Evolutionary conservation across 148 eudicot species (phyloP).

Genomic region (Silene uniflora): DNA sequence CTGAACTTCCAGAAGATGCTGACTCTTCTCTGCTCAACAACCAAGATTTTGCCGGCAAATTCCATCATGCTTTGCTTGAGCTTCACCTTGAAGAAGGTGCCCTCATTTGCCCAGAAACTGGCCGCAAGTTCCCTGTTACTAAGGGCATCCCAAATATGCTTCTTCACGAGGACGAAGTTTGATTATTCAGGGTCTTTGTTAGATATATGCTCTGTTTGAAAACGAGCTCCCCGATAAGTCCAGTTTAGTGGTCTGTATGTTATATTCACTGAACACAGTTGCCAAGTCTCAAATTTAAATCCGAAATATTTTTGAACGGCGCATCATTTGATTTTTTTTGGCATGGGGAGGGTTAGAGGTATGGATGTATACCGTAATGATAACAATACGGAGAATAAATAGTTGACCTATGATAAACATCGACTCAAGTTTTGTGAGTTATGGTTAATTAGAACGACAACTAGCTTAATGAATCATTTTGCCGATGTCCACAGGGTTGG

Average conservation of each 20-base stretch:
- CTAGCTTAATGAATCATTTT: too few relatives aligned
- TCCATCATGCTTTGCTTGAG: conserved; percentile 86
- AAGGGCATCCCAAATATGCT: conserved; percentile 33
- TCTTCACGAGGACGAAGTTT: conserved; percentile 30
- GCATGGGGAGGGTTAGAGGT: too few relatives aligned
- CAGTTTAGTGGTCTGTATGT: not conserved
- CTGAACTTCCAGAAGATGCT: conserved; percentile 55
- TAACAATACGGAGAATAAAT: too few relatives aligned
- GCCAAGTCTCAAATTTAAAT: too few relatives aligned
- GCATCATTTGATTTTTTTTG: too few relatives aligned
- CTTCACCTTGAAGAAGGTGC: conserved; percentile 86
- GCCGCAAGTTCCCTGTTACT: conserved; percentile 28
- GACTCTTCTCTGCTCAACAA: conserved; percentile 36
- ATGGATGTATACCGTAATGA: too few relatives aligned
- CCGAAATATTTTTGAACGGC: too few relatives aligned
- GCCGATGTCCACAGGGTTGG: too few relatives aligned
- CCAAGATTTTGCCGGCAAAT: conserved; percentile 28
- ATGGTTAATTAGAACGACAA: too few relatives aligned
- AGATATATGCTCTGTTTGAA: not conserved
- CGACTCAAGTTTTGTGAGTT: too few relatives aligned
- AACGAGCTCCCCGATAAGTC: not conserved
- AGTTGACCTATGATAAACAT: too few relatives aligned
- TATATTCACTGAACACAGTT: not conserved
- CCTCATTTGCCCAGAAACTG: conserved; percentile 81
- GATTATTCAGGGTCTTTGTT: not conserved